Evolutionary conservation across 805 yeast genomes (phyloP).

Genomic region (Sugiyamaella mastotermitis): DNA sequence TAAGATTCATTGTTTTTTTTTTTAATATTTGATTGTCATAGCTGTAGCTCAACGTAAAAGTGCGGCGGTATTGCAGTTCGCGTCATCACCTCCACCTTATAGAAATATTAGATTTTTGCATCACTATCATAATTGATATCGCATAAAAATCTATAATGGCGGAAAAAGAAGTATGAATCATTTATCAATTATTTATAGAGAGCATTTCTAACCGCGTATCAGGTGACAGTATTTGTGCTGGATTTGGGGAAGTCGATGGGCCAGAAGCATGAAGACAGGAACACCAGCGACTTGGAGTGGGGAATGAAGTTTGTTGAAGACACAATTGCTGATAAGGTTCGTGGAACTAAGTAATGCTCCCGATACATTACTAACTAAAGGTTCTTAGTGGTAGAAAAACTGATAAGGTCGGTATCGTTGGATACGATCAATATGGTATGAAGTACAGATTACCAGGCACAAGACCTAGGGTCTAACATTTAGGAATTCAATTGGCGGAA

Average conservation of each 20-base stretch:
- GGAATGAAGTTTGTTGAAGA: constrained; percentile 37
- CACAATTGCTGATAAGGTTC: constrained; percentile 29
- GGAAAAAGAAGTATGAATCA: constrained; percentile 23
- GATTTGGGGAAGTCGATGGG: constrained; percentile 40
- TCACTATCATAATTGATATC: too few relatives aligned
- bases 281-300: constrained; percentile 17
- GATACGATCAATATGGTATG: constrained; percentile 12
- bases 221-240: constrained; percentile 42
- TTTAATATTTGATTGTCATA: too few relatives aligned
- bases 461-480: not conserved
- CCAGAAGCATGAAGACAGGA: constrained; percentile 11
- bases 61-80: too few relatives aligned
- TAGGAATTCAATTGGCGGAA: too few relatives aligned
- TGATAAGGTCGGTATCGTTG: constrained; percentile 24
- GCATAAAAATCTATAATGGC: constrained; percentile 16
- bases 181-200: too few relatives aligned
- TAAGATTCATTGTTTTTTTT: too few relatives aligned
- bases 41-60: too few relatives aligned
- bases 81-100: too few relatives aligned
- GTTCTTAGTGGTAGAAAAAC: constrained; percentile 24
- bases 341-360: not conserved
- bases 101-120: too few relatives aligned
- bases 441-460: not conserved
- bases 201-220: too few relatives aligned
- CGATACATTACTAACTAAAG: constrained; percentile 10